These are phyloP conservation scores for Arabidopsis suecica DNA, from an alignment of 345 rosid genomes.

Conservation along the genomic window DNA sequence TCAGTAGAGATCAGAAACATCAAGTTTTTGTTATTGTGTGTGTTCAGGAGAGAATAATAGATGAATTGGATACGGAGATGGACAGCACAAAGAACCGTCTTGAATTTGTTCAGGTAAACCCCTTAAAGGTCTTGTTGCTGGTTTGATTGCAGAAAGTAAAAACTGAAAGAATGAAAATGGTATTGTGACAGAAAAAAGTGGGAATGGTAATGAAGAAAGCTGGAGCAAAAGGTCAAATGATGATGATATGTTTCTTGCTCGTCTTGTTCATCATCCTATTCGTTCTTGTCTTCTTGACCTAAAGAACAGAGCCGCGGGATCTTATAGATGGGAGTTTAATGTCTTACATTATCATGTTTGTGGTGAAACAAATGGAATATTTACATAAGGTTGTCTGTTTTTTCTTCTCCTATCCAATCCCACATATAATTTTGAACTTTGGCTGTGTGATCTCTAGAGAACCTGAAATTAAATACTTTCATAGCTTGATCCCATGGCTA, in stretches of 20 bases:
- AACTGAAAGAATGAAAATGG: slow-evolving; percentile 13
- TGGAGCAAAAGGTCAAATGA: slow-evolving; percentile 84
- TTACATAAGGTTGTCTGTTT: slow-evolving; percentile 1
- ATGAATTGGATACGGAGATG: slow-evolving; percentile 84
- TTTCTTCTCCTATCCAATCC: neutral
- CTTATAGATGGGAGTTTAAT: slow-evolving; percentile 12
- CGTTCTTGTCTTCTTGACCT: slow-evolving; percentile 85
- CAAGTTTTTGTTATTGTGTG: slow-evolving; percentile 27
- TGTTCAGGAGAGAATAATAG: slow-evolving; percentile 80
- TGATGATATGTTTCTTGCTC: slow-evolving; percentile 89
- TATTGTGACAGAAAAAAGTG: slow-evolving; percentile 80
- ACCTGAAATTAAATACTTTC: slow-evolving; percentile 55
- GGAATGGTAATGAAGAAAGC: slow-evolving; percentile 99
- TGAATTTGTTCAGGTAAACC: slow-evolving; percentile 88
- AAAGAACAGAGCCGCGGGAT: neutral
- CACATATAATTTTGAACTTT: neutral
- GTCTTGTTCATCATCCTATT: slow-evolving; percentile 84
- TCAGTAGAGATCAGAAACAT: slow-evolving; percentile 30
- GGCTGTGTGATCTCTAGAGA: slow-evolving; percentile 50
- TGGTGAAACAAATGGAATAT: slow-evolving; percentile 33
- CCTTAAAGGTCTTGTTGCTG: neutral
- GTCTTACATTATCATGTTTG: slow-evolving; percentile 20
- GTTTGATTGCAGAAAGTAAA: slow-evolving; percentile 1
- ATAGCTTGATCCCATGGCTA: neutral
- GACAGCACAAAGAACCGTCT: slow-evolving; percentile 92